These are phyloP conservation scores for Cercospora janseana DNA, from an alignment of 2,329 filamentous ascomycete genomes.

Conservation along the genomic window DNA sequence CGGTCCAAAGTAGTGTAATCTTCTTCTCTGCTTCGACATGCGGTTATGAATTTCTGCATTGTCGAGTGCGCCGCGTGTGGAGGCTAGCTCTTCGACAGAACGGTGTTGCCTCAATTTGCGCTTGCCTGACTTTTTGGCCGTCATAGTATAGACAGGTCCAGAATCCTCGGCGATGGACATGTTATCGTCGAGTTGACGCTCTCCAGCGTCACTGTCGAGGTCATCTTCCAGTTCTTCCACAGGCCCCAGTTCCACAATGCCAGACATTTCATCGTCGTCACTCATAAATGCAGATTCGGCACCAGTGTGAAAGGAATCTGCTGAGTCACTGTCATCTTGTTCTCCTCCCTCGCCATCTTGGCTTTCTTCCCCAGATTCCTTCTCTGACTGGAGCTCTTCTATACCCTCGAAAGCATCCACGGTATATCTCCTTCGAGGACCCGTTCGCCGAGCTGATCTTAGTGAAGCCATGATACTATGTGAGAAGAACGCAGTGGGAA, in stretches of 20 bases:
- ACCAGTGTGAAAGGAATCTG: constrained; percentile 39
- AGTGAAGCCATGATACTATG: constrained; percentile 19
- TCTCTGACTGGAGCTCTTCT: constrained; percentile 28
- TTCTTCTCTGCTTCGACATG: constrained; percentile 44
- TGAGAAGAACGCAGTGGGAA: constrained; percentile 1
- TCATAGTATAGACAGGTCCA: too few species aligned
- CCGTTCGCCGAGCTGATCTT: constrained; percentile 26
- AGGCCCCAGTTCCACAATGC: constrained; percentile 32
- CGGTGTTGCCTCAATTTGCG: constrained; percentile 4
- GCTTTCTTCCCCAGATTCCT: constrained; percentile 12
- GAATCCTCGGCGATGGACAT: constrained; percentile 29
- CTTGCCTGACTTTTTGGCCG: not conserved
- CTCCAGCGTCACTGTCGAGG: constrained; percentile 38
- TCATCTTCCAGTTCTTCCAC: constrained; percentile 33
- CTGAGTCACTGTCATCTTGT: constrained; percentile 14
- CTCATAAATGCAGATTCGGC: constrained; percentile 25
- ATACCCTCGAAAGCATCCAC: constrained; percentile 40
- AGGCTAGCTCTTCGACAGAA: constrained; percentile 16
- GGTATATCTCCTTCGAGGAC: constrained; percentile 35
- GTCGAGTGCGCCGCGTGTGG: constrained; percentile 31
- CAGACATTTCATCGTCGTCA: constrained; percentile 38
- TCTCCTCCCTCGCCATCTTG: constrained; percentile 21
- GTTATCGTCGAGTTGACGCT: constrained; percentile 38
- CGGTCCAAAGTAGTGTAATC: constrained; percentile 53
- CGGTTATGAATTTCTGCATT: constrained; percentile 23